Base-by-base conservation (phyloP, 345 rosid species). In the Citrus sp. region DNA sequence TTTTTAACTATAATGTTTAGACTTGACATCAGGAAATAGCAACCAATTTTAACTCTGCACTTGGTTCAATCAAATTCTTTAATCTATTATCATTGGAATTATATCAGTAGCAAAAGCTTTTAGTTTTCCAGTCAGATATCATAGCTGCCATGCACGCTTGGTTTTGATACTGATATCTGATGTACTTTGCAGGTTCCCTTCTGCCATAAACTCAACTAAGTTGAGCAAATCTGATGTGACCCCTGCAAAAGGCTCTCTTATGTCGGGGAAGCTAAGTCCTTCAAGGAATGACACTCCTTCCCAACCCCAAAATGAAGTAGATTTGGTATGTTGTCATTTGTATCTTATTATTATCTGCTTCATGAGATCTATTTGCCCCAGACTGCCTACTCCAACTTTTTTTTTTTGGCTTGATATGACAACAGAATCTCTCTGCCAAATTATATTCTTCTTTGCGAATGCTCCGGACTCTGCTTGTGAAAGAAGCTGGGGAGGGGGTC, bases 401-500 rank as follows among this genome's bases (percentile, higher is more conserved):
- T 77, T 14, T 49, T 18, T 2, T 1, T 69, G 9, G 22, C 13
- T 77, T 73, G 42, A 14, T 77, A 51, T 70, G 58, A 58, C 77
- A 10, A 21, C 88, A 95, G 98, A 82, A 87, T 77, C 91, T 96
- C 70, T 86, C 95, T 0, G 99, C 94, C 75, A 91, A 82, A 81
- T 54, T 96, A 76, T 91, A 86, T 80, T 76, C 87, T 75, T 90
- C 97, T 74, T 75, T 96, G 86, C 85, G 94, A 76, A 76, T 85
- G 86, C 97, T 96, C 55, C 95, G 98, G 77, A 87, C 93, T 68
- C 56, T 55, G 82, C 91, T 96, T 79, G 88, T 91, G 59, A 94
- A 88, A 85, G 99, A 96, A 89, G 91, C 92, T 76, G 91, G 91
- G 72, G 97, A 91, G 4, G 89, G 91, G n/a, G 92, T 91, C 77